phyloP scores from a whole-genome alignment of 495 filamentous ascomycete species.

The Talaromyces liani region DNA sequence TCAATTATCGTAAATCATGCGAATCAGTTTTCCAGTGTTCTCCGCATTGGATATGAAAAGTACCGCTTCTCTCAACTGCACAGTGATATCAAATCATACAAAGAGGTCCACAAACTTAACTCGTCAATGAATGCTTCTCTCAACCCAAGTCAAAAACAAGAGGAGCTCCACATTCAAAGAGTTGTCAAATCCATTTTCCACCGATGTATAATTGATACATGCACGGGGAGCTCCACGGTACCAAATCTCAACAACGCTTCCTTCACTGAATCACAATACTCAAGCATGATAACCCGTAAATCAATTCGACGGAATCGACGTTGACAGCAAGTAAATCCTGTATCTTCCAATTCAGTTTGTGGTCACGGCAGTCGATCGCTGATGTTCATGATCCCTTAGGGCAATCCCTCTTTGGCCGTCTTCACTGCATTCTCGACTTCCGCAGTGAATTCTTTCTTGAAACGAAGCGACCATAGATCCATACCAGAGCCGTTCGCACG shows the following conservation, averaged over 20 bases:
- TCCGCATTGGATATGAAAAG: background rate
- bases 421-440: slow-evolving; percentile 23
- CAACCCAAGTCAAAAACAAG: background rate
- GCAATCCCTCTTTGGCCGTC: background rate
- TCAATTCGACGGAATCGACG: background rate
- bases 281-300: background rate
- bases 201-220: background rate
- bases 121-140: background rate
- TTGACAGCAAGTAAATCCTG: background rate
- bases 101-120: background rate
- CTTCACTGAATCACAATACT: background rate
- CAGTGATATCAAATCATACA: background rate
- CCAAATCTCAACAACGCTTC: background rate
- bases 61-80: background rate
- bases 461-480: slow-evolving; percentile 58
- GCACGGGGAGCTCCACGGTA: background rate
- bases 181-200: background rate
- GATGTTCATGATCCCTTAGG: background rate
- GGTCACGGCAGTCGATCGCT: background rate
- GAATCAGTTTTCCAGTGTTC: background rate
- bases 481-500: slow-evolving; percentile 39
- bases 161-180: background rate
- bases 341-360: background rate
- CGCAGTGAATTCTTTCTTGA: slow-evolving; percentile 46
- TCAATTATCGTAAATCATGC: background rate